Base-by-base conservation (phyloP, 441 rosid genomes). In the Brassica hybrid region DNA sequence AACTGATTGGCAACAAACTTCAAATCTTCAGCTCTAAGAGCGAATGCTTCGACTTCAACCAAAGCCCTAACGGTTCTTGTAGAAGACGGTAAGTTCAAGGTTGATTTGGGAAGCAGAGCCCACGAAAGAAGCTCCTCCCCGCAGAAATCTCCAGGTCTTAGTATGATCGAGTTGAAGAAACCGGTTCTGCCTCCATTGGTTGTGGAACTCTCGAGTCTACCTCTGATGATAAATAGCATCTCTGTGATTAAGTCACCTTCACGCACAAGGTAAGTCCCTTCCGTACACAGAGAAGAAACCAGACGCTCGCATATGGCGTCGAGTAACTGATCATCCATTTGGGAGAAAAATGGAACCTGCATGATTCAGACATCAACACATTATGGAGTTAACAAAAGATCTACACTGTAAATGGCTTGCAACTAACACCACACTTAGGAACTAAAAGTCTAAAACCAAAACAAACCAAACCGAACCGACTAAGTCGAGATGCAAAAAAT, bases 281-380 rank as follows among this genome's bases (percentile, higher is more conserved):
- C 88, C 0, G 97, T 92, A 83, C 93, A 88, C 66, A 94, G 83
- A 59, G 87, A 92, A 36, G 97, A 92, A 11, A 90, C 94, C 12
- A 79, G 36, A 12, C 83, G 80, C 83, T 91, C 97, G 19, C 98
- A 94, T 71, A 92, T 93, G 19, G 98, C 98, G 81, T 91, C 97
- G 0, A 91, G 94, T 59, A 94, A 88, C 75, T 89, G 97, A 82
- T 91, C 96, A 81, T 92, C 97, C 97, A 94, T 90, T 79, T 94
- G 97, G 6, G 98, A 91, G 86, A 92, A 92, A 84, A 94, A 92
- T 32, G 97, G 96, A n/a, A 94, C 97, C 97, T 92, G 85, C 79
- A 80, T 54, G 17, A 54, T 62, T 74, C 69, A 68, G 62, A 52
- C 52, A 27, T 17, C 38, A 56, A 77, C 66, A 52, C 41, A 56